These are phyloP conservation scores for Boletus fagicola DNA, from an alignment of 768 basidiomycete genomes.

Conservation along the genomic window DNA sequence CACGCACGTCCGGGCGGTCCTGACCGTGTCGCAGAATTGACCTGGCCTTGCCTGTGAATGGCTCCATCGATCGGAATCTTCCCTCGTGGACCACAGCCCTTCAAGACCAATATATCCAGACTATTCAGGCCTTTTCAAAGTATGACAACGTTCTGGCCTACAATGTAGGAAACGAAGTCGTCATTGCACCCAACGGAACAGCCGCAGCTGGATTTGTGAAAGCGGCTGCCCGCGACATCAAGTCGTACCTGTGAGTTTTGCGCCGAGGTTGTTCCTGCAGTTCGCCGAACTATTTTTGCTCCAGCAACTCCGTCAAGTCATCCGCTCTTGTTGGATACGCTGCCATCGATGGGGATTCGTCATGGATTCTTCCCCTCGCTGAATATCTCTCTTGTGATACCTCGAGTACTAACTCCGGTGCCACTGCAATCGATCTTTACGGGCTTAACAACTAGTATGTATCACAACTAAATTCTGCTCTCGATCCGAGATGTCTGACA, in stretches of 20 bases:
- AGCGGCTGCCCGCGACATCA: constrained; percentile 86
- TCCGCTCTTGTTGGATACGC: constrained; percentile 79
- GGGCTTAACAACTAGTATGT: constrained; percentile 86
- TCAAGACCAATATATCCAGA: constrained; percentile 72
- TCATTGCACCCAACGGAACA: constrained; percentile 51
- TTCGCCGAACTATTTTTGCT: not conserved
- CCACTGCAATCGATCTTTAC: constrained; percentile 75
- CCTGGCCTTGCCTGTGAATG: constrained; percentile 79
- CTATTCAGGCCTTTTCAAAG: constrained; percentile 75
- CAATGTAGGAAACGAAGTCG: constrained; percentile 88
- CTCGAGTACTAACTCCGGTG: constrained; percentile 47
- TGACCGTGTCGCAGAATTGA: constrained; percentile 60
- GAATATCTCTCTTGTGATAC: constrained; percentile 79
- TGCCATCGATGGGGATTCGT: constrained; percentile 69
- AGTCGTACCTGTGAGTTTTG: constrained; percentile 72
- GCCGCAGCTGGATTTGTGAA: constrained; percentile 77
- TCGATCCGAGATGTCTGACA: constrained; percentile 1
- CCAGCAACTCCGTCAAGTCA: constrained; percentile 62
- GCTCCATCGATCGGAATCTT: constrained; percentile 69
- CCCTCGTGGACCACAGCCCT: constrained; percentile 83
- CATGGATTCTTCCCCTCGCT: constrained; percentile 66
- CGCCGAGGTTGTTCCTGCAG: not conserved
- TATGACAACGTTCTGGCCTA: constrained; percentile 89
- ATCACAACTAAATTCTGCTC: not conserved
- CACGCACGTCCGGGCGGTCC: constrained; percentile 2